A percentile compares a stretch with the other conserved stretches of the same genome.
Conservation (phyloP, 768 basidiomycete genomes). For the Calocybe indica region DNA sequence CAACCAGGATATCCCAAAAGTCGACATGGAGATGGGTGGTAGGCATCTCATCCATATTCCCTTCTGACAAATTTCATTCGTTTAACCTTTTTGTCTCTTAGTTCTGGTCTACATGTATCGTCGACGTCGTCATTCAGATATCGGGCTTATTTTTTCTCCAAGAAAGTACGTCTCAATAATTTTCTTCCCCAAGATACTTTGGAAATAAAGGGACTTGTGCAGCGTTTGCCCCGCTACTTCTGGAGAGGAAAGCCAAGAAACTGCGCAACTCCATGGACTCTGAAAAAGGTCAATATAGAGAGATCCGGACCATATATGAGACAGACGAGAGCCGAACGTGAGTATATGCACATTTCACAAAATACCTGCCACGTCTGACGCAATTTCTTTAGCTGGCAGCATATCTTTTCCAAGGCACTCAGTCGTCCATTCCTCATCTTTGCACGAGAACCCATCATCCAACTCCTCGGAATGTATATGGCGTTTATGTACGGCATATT, state of each 20-base stretch:
- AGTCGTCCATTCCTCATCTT: slow-evolving; percentile 68
- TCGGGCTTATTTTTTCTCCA: slow-evolving; percentile 50
- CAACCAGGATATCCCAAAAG: slow-evolving; percentile 43
- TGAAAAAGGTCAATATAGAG: slow-evolving; percentile 33
- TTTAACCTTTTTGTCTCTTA: slow-evolving; percentile 10
- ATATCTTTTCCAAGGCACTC: slow-evolving; percentile 47
- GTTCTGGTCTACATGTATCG: slow-evolving; percentile 66
- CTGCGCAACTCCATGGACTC: slow-evolving; percentile 39
- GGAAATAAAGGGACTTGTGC: slow-evolving; percentile 8
- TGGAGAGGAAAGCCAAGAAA: slow-evolving; percentile 43
- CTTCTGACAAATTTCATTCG: not conserved
- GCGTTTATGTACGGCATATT: slow-evolving; percentile 61
- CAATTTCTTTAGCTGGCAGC: slow-evolving; percentile 36
- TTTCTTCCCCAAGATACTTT: not conserved
- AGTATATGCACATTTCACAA: slow-evolving; percentile 12
- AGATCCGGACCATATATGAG: slow-evolving; percentile 46
- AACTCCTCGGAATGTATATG: slow-evolving; percentile 63
- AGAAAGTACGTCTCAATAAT: slow-evolving; percentile 44
- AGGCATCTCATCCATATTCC: slow-evolving; percentile 15
- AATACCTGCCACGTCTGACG: not conserved
- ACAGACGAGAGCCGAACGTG: slow-evolving; percentile 35
- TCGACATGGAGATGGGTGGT: slow-evolving; percentile 74
- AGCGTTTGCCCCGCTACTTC: slow-evolving; percentile 39
- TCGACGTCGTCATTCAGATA: slow-evolving; percentile 47
- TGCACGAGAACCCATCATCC: slow-evolving; percentile 55